Percentiles rank a stretch among this genome's conserved stretches.
These are phyloP conservation scores for Phaeosphaeriaceae sp. DNA, from an alignment of 2,329 filamentous ascomycete genomes.

Conservation along the genomic window DNA sequence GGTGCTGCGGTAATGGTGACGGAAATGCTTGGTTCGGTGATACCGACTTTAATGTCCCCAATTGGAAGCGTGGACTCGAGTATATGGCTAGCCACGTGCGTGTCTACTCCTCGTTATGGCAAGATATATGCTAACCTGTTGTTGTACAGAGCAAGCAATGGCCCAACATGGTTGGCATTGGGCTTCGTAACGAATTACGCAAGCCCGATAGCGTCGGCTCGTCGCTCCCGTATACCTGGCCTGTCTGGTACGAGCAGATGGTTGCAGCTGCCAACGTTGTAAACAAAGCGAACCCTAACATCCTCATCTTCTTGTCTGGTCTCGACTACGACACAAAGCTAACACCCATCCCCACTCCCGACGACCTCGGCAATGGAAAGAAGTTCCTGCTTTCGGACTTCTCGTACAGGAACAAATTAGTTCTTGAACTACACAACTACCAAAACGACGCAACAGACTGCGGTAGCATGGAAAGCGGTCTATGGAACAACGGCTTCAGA, in stretches of 20 bases:
- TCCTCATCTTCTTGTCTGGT: conserved; percentile 66
- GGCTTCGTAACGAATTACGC: conserved; percentile 62
- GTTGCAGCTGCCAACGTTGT: conserved; percentile 58
- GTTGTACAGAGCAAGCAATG: conserved; percentile 41
- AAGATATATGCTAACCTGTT: background rate
- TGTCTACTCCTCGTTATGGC: background rate
- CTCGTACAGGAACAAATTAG: conserved; percentile 60
- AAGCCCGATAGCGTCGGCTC: conserved; percentile 33
- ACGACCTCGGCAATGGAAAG: conserved; percentile 56
- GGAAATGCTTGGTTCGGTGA: conserved; percentile 67
- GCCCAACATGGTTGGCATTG: conserved; percentile 61
- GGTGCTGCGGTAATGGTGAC: conserved; percentile 49
- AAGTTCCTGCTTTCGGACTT: conserved; percentile 58
- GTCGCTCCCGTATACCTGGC: conserved; percentile 61
- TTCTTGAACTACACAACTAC: conserved; percentile 68
- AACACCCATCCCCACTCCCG: conserved; percentile 58
- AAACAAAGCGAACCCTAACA: conserved; percentile 57
- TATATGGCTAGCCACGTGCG: conserved; percentile 66
- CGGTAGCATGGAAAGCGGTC: conserved; percentile 52
- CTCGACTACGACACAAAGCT: conserved; percentile 64
- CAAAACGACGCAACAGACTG: conserved; percentile 59
- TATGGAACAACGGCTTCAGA: conserved; percentile 61
- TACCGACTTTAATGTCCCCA: conserved; percentile 62
- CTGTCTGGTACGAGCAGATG: conserved; percentile 61
- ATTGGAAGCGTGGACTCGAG: conserved; percentile 65